These are phyloP conservation scores for Xanthoparmelia taractica DNA, from an alignment of 495 filamentous ascomycete species.

Conservation along the genomic window DNA sequence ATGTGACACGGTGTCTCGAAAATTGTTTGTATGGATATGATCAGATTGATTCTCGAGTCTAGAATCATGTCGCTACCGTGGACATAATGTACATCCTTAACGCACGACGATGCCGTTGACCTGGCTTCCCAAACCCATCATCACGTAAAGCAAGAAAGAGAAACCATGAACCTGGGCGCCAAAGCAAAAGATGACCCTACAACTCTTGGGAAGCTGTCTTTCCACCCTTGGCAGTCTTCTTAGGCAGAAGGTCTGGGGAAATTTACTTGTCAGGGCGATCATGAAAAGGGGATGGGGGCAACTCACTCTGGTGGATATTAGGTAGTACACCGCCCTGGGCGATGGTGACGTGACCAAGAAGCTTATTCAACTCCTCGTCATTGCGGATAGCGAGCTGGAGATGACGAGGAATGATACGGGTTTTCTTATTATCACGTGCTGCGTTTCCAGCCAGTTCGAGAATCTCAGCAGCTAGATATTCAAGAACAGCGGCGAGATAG, in stretches of 20 bases:
- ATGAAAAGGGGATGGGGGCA: constrained; percentile 21
- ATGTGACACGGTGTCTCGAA: too few relatives aligned
- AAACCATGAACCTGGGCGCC: constrained; percentile 30
- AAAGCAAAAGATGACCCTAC: constrained; percentile 48
- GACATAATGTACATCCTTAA: constrained; percentile 93
- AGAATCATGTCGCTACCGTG: constrained; percentile 52
- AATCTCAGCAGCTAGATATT: constrained; percentile 97
- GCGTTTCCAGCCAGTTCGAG: constrained; percentile 97
- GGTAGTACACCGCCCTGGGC: constrained; percentile 99
- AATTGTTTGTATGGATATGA: constrained; percentile 11
- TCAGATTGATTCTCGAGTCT: constrained; percentile 29
- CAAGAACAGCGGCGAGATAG: constrained; percentile 94
- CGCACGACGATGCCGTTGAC: constrained; percentile 60
- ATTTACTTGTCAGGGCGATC: constrained; percentile 26
- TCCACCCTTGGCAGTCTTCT: constrained; percentile 92
- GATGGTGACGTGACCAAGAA: constrained; percentile 97
- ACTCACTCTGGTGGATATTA: constrained; percentile 97
- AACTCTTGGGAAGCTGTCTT: constrained; percentile 89
- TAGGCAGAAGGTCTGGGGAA: constrained; percentile 78
- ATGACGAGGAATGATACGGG: constrained; percentile 98
- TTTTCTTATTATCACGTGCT: constrained; percentile 99
- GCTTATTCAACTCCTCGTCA: constrained; percentile 99
- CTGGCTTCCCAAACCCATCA: constrained; percentile 79
- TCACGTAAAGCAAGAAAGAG: constrained; percentile 59
- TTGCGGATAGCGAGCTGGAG: constrained; percentile 99